Base-by-base conservation (phyloP, 345 rosid species). In the Eucalyptus pauciflora region DNA sequence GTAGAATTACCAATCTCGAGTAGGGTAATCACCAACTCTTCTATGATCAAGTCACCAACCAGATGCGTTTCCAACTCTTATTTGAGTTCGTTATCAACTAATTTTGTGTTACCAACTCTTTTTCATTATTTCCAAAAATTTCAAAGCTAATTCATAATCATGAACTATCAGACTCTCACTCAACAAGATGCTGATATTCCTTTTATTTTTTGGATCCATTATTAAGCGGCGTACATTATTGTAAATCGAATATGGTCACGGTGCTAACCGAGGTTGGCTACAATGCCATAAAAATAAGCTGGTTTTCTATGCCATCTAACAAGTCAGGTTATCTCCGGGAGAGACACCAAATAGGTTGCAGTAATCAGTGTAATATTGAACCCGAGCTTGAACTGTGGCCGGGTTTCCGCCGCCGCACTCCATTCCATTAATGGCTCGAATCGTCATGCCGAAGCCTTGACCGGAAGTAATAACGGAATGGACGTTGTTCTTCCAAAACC, bases 401-500 rank as follows among this genome's bases (percentile, higher is more conserved):
- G 92, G 83, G 12, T 88, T 91, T 46, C 76, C 86, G 56, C 95
- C 93, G 49, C 88, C 51, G 86, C 96, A 95, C 64, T 95, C 96
- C 14, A 88, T 13, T 18, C 94, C 93, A 54, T 94, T 95, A 51
- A 95, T 93, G 86, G 92, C 94, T 91, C 86, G 89, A 69, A 92
- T 93, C 6, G 94, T 94, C 52, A 92, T 92, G 83, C 96, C 94
- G 79, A 94, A 91, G 41, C 95, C 96, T 90, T 93, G 94, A 90
- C 80, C 89, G 16, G 86, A 83, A 37, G 50, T 83, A 15, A 93
- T 13, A 13, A 92, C 92, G 8, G 94, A 89, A 43, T 91, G 92
- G 69, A 90, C 93, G 22, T 90, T 92, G 11, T 90, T 91, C 93
- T 90, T 94, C 96, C 96, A 95, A 89, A 91, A 95, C 95, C 95